Evolutionary conservation across 2,329 filamentous ascomycete species (phyloP), one percentile per base, ranked within the genome.

Genomic region (Sporothrix schenckii): DNA sequence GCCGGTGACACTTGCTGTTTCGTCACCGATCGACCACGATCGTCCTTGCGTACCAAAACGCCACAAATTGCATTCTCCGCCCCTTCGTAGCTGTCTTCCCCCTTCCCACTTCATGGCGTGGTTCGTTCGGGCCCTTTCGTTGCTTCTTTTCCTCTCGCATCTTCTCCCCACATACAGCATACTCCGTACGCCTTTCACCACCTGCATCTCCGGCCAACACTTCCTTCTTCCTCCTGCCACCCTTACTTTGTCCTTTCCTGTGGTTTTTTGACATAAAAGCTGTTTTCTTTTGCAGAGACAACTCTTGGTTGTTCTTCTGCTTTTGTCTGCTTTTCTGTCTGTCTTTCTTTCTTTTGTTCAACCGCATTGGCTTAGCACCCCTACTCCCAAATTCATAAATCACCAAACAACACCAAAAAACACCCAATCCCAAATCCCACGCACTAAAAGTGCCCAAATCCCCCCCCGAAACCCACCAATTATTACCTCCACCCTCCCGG

Each of bases 1-100:
- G 69, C 49, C 56, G 65, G 65, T 71, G 56, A 68, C 69, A 71
- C 65, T 68, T 71, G 54, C 65, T 68, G 65, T 71, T 71, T 71
- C 69, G 69, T 70, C 61, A 53, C 65, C 39, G 69, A 68, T 65
- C 69, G 56, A 21, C 56, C 69, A 68, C 49, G 69, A 71, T 68
- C 69, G 65, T 54, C 69, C 69, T 67, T 53, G 49, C 69, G 69
- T 47, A 66, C 60, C 52, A 58, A 58, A 39, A 61, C 44, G 69
- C 69, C 69, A 44, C 52, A 67, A 16, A 61, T 67, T 68, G 63
- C 56, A 54, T 67, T 53, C 44, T 70, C 19, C 49, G 34, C 47
- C 34, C 11, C 16, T n/a, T 41, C 41, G 24, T 41, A n/a, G 14
- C 30, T 27, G 21, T n/a, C 49, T 50, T 14, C 34, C 34, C 24